These are phyloP conservation scores for Suillus subluteus DNA, from an alignment of 768 basidiomycete species.

Conservation along the genomic window DNA sequence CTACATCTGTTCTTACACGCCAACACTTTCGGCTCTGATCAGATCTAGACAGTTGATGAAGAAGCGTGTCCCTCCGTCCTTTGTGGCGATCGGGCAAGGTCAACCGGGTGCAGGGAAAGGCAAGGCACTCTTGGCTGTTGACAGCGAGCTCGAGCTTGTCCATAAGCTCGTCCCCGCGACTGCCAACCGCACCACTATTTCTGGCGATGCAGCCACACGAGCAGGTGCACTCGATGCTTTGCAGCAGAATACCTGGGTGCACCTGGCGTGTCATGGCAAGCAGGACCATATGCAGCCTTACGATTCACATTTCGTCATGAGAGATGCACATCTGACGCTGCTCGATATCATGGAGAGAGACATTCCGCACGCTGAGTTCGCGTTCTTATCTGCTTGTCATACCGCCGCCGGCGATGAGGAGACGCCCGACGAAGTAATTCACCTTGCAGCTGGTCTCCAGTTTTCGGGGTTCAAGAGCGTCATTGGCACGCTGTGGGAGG, in stretches of 20 bases:
- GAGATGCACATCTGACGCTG: too few species aligned
- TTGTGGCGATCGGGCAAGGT: background rate
- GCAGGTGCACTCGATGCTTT: constrained; percentile 2
- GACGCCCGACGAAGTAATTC: too few species aligned
- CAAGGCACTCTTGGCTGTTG: too few species aligned
- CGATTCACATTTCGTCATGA: constrained; percentile 2
- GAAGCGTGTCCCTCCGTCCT: background rate
- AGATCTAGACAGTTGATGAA: background rate
- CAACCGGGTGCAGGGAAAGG: too few species aligned
- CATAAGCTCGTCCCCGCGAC: background rate
- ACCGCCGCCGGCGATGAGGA: too few species aligned
- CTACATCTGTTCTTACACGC: background rate
- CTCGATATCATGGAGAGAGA: too few species aligned
- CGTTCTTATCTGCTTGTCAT: too few species aligned
- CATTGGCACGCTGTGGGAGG: too few species aligned
- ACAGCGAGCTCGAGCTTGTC: background rate
- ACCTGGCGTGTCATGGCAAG: constrained; percentile 43
- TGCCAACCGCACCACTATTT: background rate
- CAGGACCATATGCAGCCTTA: constrained; percentile 27
- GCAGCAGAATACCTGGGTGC: constrained; percentile 17
- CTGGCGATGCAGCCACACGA: background rate
- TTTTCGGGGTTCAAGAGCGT: too few species aligned
- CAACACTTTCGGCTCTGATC: background rate
- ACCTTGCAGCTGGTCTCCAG: too few species aligned
- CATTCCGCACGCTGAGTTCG: too few species aligned